Evolutionary conservation across 768 basidiomycete species (phyloP).

Genomic region (Tricholoma furcatifolium): DNA sequence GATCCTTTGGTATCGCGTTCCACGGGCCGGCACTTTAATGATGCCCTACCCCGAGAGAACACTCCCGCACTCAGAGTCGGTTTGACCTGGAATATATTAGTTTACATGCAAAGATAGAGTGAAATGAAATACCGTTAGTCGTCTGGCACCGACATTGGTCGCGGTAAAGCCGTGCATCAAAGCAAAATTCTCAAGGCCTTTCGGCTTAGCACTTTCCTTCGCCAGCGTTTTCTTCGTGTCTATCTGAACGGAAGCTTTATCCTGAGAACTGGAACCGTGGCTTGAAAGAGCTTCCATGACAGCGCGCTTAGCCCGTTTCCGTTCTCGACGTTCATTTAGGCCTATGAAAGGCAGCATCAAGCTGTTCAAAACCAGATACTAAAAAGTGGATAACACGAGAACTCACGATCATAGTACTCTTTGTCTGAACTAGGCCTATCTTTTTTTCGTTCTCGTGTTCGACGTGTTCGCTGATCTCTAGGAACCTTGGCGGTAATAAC

Average conservation of each 20-base stretch:
- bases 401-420: slow-evolving; percentile 9
- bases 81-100: slow-evolving; percentile 35
- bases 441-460: too few species aligned
- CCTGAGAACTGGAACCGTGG: slow-evolving; percentile 18
- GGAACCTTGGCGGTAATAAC: too few species aligned
- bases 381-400: neutral
- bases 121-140: slow-evolving; percentile 51
- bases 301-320: slow-evolving; percentile 56
- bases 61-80: slow-evolving; percentile 49
- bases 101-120: neutral
- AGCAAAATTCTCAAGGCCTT: slow-evolving; percentile 49
- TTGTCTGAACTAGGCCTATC: neutral
- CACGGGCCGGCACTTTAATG: slow-evolving; percentile 32
- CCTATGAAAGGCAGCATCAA: slow-evolving; percentile 36
- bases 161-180: slow-evolving; percentile 70
- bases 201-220: slow-evolving; percentile 29
- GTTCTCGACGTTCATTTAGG: slow-evolving; percentile 61
- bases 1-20: slow-evolving; percentile 12
- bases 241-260: slow-evolving; percentile 5
- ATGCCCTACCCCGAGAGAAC: slow-evolving; percentile 67
- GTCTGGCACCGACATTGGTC: slow-evolving; percentile 57
- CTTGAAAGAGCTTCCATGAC: slow-evolving; percentile 40
- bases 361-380: neutral
- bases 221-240: slow-evolving; percentile 20
- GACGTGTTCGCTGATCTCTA: too few species aligned